Percentiles rank a stretch among this genome's conserved stretches.
phyloP scores from a whole-genome alignment of 805 yeast genomes.

The Wickerhamomyces chambardii region DNA sequence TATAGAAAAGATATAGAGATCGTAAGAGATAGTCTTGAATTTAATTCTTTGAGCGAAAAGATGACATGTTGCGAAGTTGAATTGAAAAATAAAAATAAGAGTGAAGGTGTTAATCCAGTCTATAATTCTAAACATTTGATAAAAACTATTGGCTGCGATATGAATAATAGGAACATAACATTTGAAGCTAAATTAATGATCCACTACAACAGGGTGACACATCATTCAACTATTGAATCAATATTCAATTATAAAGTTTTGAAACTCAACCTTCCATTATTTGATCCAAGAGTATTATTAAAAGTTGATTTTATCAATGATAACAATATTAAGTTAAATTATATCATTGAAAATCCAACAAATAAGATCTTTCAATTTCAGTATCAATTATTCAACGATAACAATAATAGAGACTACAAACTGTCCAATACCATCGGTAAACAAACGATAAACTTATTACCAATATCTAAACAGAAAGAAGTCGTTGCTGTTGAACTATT shows the following conservation, averaged over 20 bases:
- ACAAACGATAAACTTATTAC: slow-evolving; percentile 30
- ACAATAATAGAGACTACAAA: slow-evolving; percentile 11
- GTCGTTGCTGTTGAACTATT: too few relatives aligned
- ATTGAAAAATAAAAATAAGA: slow-evolving; percentile 1
- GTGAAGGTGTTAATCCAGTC: slow-evolving; percentile 3
- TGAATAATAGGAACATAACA: slow-evolving; percentile 28
- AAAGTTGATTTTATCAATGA: slow-evolving; percentile 12
- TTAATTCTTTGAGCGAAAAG: slow-evolving; percentile 25
- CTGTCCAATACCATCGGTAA: slow-evolving; percentile 18
- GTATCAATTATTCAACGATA: slow-evolving; percentile 30
- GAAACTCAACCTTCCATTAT: slow-evolving; percentile 48
- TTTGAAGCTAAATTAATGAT: slow-evolving; percentile 18
- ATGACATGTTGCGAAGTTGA: slow-evolving; percentile 32
- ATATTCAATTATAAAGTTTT: slow-evolving; percentile 29
- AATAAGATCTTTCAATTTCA: slow-evolving; percentile 57
- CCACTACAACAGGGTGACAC: slow-evolving; percentile 24
- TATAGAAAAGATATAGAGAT: slow-evolving; percentile 42
- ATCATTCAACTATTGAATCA: slow-evolving; percentile 16
- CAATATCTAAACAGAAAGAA: slow-evolving; percentile 53
- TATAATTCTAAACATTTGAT: slow-evolving; percentile 10
- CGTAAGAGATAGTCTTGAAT: slow-evolving; percentile 50
- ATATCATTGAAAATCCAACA: slow-evolving; percentile 68
- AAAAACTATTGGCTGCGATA: slow-evolving; percentile 26
- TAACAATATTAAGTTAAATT: slow-evolving; percentile 26
- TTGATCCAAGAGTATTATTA: slow-evolving; percentile 62